Conservation (phyloP, 805 yeast species). For the Wickerhamia fluorescens region DNA sequence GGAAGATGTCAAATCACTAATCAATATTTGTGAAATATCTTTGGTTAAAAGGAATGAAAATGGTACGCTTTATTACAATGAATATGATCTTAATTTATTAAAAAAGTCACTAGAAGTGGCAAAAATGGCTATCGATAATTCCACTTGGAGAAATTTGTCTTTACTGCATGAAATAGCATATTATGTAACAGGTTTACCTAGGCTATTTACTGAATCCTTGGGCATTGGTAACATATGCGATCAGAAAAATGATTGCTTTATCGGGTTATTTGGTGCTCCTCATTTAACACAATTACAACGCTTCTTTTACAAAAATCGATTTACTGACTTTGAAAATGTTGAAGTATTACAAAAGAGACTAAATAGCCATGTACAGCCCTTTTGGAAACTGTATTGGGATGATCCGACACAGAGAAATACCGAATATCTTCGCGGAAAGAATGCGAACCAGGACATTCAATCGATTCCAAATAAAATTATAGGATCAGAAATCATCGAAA, state of each 20-base stretch:
- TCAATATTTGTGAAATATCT: constrained; percentile 41
- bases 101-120: constrained; percentile 40
- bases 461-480: background rate
- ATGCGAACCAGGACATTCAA: constrained; percentile 10
- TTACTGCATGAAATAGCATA: constrained; percentile 62
- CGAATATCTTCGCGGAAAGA: constrained; percentile 32
- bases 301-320: constrained; percentile 47
- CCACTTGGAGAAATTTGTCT: constrained; percentile 52
- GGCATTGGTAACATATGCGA: constrained; percentile 34
- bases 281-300: constrained; percentile 47
- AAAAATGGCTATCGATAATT: constrained; percentile 41
- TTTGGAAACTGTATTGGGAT: constrained; percentile 53
- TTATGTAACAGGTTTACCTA: constrained; percentile 41
- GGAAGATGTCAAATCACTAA: constrained; percentile 48
- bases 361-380: constrained; percentile 27
- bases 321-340: constrained; percentile 23
- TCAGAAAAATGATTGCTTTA: no score
- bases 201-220: constrained; percentile 30
- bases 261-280: constrained; percentile 53
- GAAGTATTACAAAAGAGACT: constrained; percentile 25
- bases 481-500: background rate
- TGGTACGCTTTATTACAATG: constrained; percentile 22
- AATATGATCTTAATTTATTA: constrained; percentile 36
- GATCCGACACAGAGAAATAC: constrained; percentile 28
- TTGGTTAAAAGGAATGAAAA: constrained; percentile 27